Evolutionary conservation across 768 basidiomycete species (phyloP).

Genomic region (Mycena chlorophos): DNA sequence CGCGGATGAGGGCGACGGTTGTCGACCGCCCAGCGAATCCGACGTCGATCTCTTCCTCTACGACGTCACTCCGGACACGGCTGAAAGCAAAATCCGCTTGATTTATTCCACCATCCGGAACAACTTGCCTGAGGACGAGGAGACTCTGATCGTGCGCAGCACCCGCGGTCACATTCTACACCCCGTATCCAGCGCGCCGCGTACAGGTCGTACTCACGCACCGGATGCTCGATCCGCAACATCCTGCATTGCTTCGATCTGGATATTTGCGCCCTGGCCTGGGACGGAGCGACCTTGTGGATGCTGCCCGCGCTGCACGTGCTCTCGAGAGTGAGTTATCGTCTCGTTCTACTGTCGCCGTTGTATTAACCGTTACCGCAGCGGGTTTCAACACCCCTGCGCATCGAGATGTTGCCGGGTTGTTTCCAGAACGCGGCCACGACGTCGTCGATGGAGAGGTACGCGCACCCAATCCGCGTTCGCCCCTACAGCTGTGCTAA

Average conservation of each 20-base stretch:
- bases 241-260: conserved; percentile 16
- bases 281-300: conserved; percentile 11
- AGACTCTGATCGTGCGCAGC: conserved; percentile 8
- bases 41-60: conserved; percentile 15
- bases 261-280: conserved; percentile 16
- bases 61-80: conserved; percentile 2
- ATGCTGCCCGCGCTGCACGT: conserved; percentile 13
- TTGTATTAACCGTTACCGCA: neutral
- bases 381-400: conserved; percentile 12
- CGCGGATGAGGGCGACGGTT: neutral
- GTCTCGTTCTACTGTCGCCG: no score
- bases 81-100: conserved; percentile 6
- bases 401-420: conserved; percentile 6
- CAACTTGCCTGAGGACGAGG: conserved; percentile 5
- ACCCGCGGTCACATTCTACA: conserved; percentile 13
- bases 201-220: conserved; percentile 14
- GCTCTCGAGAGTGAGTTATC: conserved; percentile 12
- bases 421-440: conserved; percentile 4
- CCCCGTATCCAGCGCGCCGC: conserved; percentile 11
- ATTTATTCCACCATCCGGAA: conserved; percentile 4
- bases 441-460: conserved; percentile 6
- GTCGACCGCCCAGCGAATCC: conserved; percentile 4
- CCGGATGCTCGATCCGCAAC: conserved; percentile 3
- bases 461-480: neutral
- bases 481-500: neutral